These are phyloP conservation scores for Solanum rostratum DNA, from an alignment of 257 asterid species.

Conservation along the genomic window DNA sequence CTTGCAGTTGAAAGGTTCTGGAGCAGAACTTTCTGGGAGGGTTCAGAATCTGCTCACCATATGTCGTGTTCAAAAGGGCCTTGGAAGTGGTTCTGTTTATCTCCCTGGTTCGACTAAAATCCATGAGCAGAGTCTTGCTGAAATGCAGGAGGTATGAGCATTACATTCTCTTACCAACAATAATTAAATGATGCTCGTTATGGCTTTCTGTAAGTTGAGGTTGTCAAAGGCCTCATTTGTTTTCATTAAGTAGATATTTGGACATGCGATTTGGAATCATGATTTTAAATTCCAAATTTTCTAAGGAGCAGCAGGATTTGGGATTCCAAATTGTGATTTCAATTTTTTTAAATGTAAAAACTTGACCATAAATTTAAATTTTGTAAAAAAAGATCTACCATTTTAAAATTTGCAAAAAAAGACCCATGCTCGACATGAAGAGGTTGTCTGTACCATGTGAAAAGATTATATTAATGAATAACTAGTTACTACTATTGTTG, in stretches of 20 bases:
- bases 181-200: neutral
- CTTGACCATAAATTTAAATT: neutral
- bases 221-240: neutral
- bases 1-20: slow-evolving; percentile 83
- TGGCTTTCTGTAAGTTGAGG: neutral
- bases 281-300: neutral
- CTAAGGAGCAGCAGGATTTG: neutral
- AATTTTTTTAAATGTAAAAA: neutral
- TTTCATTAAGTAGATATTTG: neutral
- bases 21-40: slow-evolving; percentile 89
- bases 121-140: slow-evolving; percentile 71
- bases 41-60: slow-evolving; percentile 74
- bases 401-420: neutral
- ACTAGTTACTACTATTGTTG: neutral
- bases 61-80: slow-evolving; percentile 71
- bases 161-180: neutral
- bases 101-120: slow-evolving; percentile 88
- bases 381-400: neutral
- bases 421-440: neutral
- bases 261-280: neutral
- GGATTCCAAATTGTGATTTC: neutral
- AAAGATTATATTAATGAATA: neutral
- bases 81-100: slow-evolving; percentile 54
- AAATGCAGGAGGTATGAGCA: slow-evolving; percentile 84
- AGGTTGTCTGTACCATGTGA: neutral